phyloP scores from a whole-genome alignment of 2,329 filamentous ascomycete genomes.

The Xylariaceae sp. region DNA sequence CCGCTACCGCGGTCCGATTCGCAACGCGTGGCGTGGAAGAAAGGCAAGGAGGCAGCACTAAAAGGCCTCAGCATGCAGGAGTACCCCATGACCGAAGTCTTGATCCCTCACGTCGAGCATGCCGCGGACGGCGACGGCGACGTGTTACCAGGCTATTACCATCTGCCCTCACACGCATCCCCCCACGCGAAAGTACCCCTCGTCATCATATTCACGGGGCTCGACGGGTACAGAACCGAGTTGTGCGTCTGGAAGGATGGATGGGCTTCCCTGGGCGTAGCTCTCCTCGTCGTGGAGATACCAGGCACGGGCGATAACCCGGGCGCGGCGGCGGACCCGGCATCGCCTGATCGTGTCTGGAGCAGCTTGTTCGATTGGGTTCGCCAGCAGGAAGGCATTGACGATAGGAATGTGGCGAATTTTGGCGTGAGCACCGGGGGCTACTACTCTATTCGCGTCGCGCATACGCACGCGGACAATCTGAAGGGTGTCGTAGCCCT shows the following conservation, averaged over 20 bases:
- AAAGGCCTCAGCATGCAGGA: slow-evolving; percentile 25
- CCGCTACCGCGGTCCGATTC: slow-evolving; percentile 29
- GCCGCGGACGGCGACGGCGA: slow-evolving; percentile 21
- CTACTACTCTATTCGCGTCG: slow-evolving; percentile 52
- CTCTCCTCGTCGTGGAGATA: slow-evolving; percentile 47
- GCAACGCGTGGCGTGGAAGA: slow-evolving; percentile 27
- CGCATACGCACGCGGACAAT: slow-evolving; percentile 50
- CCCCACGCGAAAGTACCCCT: slow-evolving; percentile 19
- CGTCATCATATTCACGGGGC: slow-evolving; percentile 26
- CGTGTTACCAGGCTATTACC: slow-evolving; percentile 26
- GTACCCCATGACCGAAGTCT: slow-evolving; percentile 26
- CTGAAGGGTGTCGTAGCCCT: slow-evolving; percentile 47
- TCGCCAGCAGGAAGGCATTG: slow-evolving; percentile 39
- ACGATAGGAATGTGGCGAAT: slow-evolving; percentile 41
- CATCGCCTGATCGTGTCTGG: slow-evolving; percentile 48
- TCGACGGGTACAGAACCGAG: slow-evolving; percentile 31
- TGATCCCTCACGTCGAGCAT: slow-evolving; percentile 26
- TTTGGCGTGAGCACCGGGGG: slow-evolving; percentile 57
- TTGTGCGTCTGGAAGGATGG: slow-evolving; percentile 32
- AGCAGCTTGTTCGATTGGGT: slow-evolving; percentile 50
- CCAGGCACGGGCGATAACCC: slow-evolving; percentile 54
- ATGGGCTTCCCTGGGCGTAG: slow-evolving; percentile 39
- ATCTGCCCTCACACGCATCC: slow-evolving; percentile 23
- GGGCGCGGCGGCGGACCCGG: slow-evolving; percentile 39
- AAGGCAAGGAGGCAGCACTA: slow-evolving; percentile 27